Conservation (phyloP, 139 green algal species). For the Chlamydomonas eustigma region DNA sequence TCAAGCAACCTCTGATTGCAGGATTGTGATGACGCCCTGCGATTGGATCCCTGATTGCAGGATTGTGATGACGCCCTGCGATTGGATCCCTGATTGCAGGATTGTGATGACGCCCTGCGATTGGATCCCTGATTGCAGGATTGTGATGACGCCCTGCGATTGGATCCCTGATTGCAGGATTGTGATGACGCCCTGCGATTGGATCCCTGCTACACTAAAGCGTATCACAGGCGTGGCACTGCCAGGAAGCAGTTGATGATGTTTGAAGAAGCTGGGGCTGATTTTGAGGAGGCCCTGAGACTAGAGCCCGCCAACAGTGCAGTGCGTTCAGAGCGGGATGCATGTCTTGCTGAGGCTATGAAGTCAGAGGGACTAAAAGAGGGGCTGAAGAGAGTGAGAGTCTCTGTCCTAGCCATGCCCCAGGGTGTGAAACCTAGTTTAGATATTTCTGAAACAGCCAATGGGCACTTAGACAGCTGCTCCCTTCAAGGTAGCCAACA, state of each 20-base stretch:
- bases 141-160: background rate
- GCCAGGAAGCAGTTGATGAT: conserved; percentile 46
- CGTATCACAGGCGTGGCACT: conserved; percentile 50
- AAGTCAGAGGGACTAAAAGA: conserved; percentile 16
- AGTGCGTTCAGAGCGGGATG: conserved; percentile 41
- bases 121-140: too few species aligned
- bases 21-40: too few species aligned
- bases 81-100: too few species aligned
- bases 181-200: conserved; percentile 51
- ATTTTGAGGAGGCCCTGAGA: conserved; percentile 65
- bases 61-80: too few species aligned
- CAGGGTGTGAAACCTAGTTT: too few species aligned
- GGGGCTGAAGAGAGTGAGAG: background rate
- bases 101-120: too few species aligned
- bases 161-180: conserved; percentile 47
- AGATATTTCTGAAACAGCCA: too few species aligned
- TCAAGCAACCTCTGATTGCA: too few species aligned
- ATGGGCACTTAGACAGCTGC: too few species aligned
- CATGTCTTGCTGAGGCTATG: conserved; percentile 13
- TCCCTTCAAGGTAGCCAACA: too few species aligned
- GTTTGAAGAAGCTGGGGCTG: conserved; percentile 42
- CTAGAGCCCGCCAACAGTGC: conserved; percentile 57
- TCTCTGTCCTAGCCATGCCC: too few species aligned
- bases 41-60: too few species aligned
- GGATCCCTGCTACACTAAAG: conserved; percentile 60